A percentile compares a stretch with the other conserved stretches of the same genome.
phyloP scores from a whole-genome alignment of 352 stramenopile genomes.

The Globisporangium mamillatum region DNA sequence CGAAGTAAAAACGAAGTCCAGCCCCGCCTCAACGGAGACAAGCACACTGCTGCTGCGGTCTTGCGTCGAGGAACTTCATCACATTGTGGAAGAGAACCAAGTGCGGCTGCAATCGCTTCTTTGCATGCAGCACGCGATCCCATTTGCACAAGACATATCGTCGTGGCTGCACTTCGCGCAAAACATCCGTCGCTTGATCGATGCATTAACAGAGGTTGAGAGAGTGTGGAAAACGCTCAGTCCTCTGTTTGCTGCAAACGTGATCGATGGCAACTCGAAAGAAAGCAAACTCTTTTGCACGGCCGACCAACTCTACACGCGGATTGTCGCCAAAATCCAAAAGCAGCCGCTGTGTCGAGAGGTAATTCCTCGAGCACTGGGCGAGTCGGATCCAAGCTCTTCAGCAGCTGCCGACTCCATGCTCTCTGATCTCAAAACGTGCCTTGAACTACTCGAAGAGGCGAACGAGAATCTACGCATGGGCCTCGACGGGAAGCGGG shows the following conservation, averaged over 20 bases:
- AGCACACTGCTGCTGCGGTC: conserved; percentile 28
- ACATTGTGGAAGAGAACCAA: conserved; percentile 61
- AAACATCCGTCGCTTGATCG: conserved; percentile 33
- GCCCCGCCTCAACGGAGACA: neutral
- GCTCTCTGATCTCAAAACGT: conserved; percentile 35
- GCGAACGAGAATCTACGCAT: conserved; percentile 38
- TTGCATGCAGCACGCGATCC: conserved; percentile 37
- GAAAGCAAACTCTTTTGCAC: conserved; percentile 39
- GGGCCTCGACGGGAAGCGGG: conserved; percentile 48
- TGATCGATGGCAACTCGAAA: conserved; percentile 44
- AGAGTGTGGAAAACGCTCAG: conserved; percentile 45
- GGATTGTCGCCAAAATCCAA: conserved; percentile 24
- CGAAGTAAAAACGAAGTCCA: neutral
- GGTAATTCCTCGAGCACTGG: conserved; percentile 21
- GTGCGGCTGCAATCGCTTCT: conserved; percentile 47
- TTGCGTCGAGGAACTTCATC: conserved; percentile 39
- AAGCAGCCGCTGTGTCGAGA: conserved; percentile 33
- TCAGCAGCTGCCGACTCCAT: conserved; percentile 7
- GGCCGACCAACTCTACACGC: conserved; percentile 42
- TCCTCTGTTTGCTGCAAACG: conserved; percentile 47
- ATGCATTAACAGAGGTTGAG: conserved; percentile 40
- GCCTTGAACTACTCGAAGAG: conserved; percentile 41
- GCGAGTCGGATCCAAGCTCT: neutral
- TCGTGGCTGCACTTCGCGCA: conserved; percentile 49
- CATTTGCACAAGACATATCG: conserved; percentile 44